A percentile compares a stretch with the other conserved stretches of the same genome.
These are phyloP conservation scores for Leishmania tropica DNA, from an alignment of 208 protist genomes.

Conservation along the genomic window DNA sequence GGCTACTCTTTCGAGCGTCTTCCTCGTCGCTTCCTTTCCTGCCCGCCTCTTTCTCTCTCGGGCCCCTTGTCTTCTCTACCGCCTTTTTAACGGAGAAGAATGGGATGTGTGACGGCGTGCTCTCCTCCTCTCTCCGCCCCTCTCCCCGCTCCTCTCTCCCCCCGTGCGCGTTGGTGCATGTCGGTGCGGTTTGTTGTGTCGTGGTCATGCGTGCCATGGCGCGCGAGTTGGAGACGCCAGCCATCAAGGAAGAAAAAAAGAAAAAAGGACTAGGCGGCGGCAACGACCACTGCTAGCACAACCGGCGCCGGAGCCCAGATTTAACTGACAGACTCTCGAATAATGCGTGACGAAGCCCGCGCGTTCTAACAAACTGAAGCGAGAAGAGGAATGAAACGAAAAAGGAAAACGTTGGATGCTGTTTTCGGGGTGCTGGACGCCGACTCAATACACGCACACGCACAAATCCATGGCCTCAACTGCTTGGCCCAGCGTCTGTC, in stretches of 20 bases:
- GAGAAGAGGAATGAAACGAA: conserved; percentile 1
- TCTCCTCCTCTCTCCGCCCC: too few species aligned
- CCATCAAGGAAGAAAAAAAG: background rate
- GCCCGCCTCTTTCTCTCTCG: background rate
- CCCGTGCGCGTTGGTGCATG: background rate
- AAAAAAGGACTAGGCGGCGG: background rate
- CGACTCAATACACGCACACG: background rate
- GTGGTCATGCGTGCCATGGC: background rate
- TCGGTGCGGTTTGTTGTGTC: background rate
- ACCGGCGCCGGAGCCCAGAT: background rate
- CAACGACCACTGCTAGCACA: background rate
- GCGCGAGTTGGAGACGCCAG: background rate
- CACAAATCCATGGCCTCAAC: background rate
- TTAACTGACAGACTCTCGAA: conserved; percentile 1
- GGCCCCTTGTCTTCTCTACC: background rate
- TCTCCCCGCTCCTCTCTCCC: background rate
- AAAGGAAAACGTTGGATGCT: background rate
- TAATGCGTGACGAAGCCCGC: conserved; percentile 1
- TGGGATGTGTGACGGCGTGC: background rate
- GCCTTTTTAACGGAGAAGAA: background rate
- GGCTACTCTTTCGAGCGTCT: background rate
- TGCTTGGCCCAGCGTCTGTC: background rate
- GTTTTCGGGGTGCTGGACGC: background rate
- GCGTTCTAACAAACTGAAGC: conserved; percentile 1
- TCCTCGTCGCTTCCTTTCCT: background rate